Percentiles rank a stretch among this genome's conserved stretches.
Conservation (phyloP, 352 stramenopile species). For the Phytophthora rubi region DNA sequence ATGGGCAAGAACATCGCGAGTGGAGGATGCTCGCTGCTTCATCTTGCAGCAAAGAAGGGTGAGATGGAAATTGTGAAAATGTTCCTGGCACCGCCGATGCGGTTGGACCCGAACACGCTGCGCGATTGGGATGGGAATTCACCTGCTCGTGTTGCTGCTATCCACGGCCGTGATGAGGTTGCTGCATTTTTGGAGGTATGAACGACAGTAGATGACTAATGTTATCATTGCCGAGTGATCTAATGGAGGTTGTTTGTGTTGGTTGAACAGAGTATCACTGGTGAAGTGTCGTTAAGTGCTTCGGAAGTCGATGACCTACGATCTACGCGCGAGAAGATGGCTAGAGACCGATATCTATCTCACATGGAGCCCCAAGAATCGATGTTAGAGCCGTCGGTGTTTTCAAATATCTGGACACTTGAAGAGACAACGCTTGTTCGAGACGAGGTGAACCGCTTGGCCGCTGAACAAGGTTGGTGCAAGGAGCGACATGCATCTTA, state of each 20-base stretch:
- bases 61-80: constrained; percentile 56
- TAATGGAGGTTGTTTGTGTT: neutral
- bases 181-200: constrained; percentile 45
- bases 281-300: constrained; percentile 25
- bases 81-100: constrained; percentile 50
- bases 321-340: constrained; percentile 45
- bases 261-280: constrained; percentile 24
- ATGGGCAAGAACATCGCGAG: constrained; percentile 76
- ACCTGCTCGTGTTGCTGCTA: constrained; percentile 47
- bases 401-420: constrained; percentile 54
- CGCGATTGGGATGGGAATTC: constrained; percentile 75
- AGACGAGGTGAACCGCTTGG: constrained; percentile 46
- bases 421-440: constrained; percentile 59
- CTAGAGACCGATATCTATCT: constrained; percentile 54
- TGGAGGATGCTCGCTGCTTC: constrained; percentile 73
- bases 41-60: constrained; percentile 69
- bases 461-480: constrained; percentile 63
- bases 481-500: constrained; percentile 82
- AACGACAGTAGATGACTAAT: neutral
- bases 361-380: constrained; percentile 55
- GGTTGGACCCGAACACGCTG: constrained; percentile 26
- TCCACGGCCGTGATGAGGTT: constrained; percentile 53
- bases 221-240: constrained; percentile 2
- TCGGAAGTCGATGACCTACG: constrained; percentile 35
- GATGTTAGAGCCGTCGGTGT: constrained; percentile 52